phyloP scores from a whole-genome alignment of 176 grass and related monocot species.

The Oryza meyeriana region DNA sequence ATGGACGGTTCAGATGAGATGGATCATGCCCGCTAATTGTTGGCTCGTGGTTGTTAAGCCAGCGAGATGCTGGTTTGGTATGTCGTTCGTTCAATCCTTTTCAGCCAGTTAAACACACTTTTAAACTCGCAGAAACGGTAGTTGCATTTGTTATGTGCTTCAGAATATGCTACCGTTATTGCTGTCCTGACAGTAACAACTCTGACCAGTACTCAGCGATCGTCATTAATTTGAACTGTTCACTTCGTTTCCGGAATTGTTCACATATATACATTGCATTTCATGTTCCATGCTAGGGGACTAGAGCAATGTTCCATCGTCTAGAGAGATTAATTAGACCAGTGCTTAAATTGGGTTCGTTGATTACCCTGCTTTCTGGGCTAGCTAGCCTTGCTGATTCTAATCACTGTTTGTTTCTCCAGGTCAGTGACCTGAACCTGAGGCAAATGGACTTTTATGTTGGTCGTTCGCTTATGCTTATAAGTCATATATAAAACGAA shows the following conservation, averaged over 20 bases:
- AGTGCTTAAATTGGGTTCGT: neutral
- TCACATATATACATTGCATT: neutral
- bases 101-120: neutral
- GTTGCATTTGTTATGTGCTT: neutral
- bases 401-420: neutral
- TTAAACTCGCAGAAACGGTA: neutral
- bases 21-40: neutral
- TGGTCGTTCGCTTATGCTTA: too few species aligned
- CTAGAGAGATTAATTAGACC: neutral
- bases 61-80: neutral
- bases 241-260: neutral
- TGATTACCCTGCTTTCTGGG: neutral
- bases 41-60: neutral
- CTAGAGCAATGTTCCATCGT: neutral
- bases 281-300: neutral
- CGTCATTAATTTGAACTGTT: neutral
- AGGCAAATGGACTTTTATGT: constrained; percentile 30
- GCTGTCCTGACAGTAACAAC: neutral
- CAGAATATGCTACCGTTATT: neutral
- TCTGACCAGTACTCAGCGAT: neutral
- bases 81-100: neutral
- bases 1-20: too few species aligned
- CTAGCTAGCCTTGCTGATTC: neutral
- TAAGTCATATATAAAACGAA: too few species aligned
- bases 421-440: neutral